Evolutionary conservation across 352 stramenopile species (phyloP), one percentile per base, ranked within the genome.

Genomic region (Phytophthora boehmeriae): DNA sequence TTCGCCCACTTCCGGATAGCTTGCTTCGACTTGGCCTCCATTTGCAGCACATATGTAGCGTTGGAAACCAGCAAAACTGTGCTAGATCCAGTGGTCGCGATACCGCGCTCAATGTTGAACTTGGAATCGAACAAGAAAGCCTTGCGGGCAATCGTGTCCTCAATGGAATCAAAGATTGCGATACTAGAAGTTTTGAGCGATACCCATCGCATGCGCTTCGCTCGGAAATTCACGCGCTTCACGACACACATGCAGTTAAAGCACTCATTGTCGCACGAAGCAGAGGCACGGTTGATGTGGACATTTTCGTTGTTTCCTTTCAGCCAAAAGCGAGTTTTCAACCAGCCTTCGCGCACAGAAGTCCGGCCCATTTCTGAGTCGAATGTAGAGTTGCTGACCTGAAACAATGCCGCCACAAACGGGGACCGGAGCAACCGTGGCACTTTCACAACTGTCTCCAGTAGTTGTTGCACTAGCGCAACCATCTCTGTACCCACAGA

Each of bases 231-330:
- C 1, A 93, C 79, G 8, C 86, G 86, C 74, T 95, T 95, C 35
- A 93, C 76, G 20, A 95, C 83, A 49, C 87, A 95, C 78, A 93
- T 92, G 68, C 87, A 95, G 72, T 95, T 95, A 62, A 93, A 92
- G 60, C 83, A 95, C 58, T 93, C 82, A 38, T 95, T 95, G 68
- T 95, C 87, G 42, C 87, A 95, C 13, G 80, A 88, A 19, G 79
- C 67, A 0, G 83, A 83, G 1, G 77, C 84, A 13, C 83, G 84
- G 45, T 95, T 92, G 48, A 95, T 89, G 13, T 80, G 87, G 25
- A 95, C 84, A 50, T 95, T 92, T 23, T 95, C 87, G 43, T 86
- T 79, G 60, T 92, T 90, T 41, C 87, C 87, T 49, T 93, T 93
- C 52, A 93, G 69, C 87, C 87, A 95, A 51, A 90, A 84, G 19